Evolutionary conservation across 306 rosid genomes (phyloP).

Genomic region (Lathyrus oleraceus): DNA sequence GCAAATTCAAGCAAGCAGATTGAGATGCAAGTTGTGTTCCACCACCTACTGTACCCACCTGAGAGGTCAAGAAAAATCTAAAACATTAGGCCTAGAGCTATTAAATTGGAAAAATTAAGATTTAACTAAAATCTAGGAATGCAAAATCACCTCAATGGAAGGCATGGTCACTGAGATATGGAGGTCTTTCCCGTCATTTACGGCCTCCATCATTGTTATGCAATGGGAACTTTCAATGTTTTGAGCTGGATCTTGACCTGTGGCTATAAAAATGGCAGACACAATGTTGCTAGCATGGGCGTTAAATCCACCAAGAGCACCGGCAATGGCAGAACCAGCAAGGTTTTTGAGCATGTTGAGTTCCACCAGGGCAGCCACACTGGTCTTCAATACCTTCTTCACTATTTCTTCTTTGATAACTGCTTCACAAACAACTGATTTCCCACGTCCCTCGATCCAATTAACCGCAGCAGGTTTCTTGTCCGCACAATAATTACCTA

Average conservation of each 20-base stretch:
- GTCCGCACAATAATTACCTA: constrained; percentile 78
- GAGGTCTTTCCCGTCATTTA: constrained; percentile 70
- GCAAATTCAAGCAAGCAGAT: constrained; percentile 75
- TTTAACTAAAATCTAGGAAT: background rate
- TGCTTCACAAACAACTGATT: constrained; percentile 81
- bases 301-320: constrained; percentile 73
- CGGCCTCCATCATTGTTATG: constrained; percentile 75
- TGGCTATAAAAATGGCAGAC: constrained; percentile 75
- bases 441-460: constrained; percentile 86
- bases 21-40: constrained; percentile 86
- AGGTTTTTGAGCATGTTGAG: constrained; percentile 82
- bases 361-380: constrained; percentile 63
- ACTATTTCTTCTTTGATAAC: constrained; percentile 65
- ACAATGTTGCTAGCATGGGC: constrained; percentile 88
- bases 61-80: constrained; percentile 21
- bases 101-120: constrained; percentile 10
- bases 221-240: constrained; percentile 84
- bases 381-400: constrained; percentile 68
- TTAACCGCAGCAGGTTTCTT: constrained; percentile 81
- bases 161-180: constrained; percentile 80
- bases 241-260: constrained; percentile 89
- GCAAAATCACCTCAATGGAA: constrained; percentile 65
- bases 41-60: constrained; percentile 85
- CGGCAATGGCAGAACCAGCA: constrained; percentile 74
- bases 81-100: constrained; percentile 19